These are phyloP conservation scores for Mortierella sp. DNA, from an alignment of 371 early-diverging fungal species.

Conservation along the genomic window DNA sequence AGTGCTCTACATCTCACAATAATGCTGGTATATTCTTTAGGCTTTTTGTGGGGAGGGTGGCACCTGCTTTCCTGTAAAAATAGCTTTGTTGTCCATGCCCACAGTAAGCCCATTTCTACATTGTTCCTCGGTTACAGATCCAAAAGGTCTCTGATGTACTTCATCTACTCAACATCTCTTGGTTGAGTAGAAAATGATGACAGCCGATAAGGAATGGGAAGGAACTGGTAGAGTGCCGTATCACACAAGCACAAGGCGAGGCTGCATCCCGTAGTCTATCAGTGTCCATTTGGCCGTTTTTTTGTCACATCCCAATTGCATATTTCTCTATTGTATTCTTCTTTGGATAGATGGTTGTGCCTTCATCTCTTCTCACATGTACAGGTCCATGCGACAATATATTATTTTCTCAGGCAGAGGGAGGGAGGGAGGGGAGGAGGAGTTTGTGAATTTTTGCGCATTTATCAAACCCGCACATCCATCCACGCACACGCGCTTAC, in stretches of 20 bases:
- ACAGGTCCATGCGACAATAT: not conserved
- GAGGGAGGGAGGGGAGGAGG: not conserved
- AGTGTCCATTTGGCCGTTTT: too few relatives aligned
- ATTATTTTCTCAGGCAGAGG: not conserved
- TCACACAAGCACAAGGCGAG: too few relatives aligned
- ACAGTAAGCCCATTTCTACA: not conserved
- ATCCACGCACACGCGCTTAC: not conserved
- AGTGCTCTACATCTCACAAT: not conserved
- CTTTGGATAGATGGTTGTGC: not conserved
- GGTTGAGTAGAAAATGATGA: not conserved
- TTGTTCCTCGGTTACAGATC: not conserved
- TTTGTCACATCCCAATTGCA: not conserved
- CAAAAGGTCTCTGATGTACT: not conserved
- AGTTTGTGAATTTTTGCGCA: not conserved
- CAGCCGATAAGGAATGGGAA: not conserved
- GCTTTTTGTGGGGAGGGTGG: not conserved
- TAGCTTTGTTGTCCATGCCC: not conserved
- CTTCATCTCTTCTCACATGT: not conserved
- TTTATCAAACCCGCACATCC: not conserved
- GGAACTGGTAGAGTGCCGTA: too few relatives aligned
- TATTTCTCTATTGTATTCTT: not conserved
- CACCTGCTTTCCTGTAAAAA: not conserved
- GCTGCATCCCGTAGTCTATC: too few relatives aligned
- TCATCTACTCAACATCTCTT: not conserved
- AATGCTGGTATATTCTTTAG: not conserved